Percentiles rank a stretch among this genome's conserved stretches.
Conservation (phyloP, 176 grass and related monocot species). For the Bromus sterilis region DNA sequence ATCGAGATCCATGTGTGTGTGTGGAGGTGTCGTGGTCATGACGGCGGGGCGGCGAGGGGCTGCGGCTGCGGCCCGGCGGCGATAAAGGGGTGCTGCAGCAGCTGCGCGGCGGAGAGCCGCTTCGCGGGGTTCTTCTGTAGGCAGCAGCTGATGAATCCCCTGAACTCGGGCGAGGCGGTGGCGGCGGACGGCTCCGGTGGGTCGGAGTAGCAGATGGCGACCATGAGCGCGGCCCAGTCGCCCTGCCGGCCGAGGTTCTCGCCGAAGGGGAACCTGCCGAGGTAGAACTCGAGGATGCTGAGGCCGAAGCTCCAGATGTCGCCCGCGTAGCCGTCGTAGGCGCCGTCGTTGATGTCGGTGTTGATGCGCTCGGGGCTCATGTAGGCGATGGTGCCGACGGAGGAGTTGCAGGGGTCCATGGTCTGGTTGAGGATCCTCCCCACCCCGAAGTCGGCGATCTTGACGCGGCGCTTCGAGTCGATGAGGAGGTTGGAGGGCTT, state of each 20-base stretch:
- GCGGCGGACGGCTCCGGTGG: slow-evolving; percentile 34
- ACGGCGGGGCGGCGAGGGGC: slow-evolving; percentile 6
- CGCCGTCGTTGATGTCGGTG: slow-evolving; percentile 83
- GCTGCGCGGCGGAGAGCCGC: slow-evolving; percentile 44
- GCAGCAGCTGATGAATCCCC: slow-evolving; percentile 68
- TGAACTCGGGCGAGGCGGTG: slow-evolving; percentile 51
- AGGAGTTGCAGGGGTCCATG: slow-evolving; percentile 93
- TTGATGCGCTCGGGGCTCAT: slow-evolving; percentile 99
- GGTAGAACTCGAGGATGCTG: slow-evolving; percentile 96
- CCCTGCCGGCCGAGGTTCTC: slow-evolving; percentile 73
- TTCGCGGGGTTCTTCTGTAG: slow-evolving; percentile 73
- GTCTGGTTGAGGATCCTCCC: slow-evolving; percentile 80
- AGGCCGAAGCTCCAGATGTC: slow-evolving; percentile 98
- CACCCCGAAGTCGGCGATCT: slow-evolving; percentile 92
- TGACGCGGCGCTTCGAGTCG: slow-evolving; percentile 52
- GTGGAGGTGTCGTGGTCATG: neutral
- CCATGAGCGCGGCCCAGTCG: slow-evolving; percentile 88
- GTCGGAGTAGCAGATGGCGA: slow-evolving; percentile 69
- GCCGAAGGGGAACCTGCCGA: slow-evolving; percentile 83
- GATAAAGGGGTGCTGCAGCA: slow-evolving; percentile 89
- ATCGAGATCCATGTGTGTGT: neutral
- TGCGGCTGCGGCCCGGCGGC: slow-evolving; percentile 28
- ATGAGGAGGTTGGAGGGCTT: slow-evolving; percentile 96
- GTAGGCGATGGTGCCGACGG: slow-evolving; percentile 85
- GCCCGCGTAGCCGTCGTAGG: slow-evolving; percentile 66